These are phyloP conservation scores for Colletotrichum ledebouriae DNA, from an alignment of 2,329 filamentous ascomycete genomes.

Conservation along the genomic window DNA sequence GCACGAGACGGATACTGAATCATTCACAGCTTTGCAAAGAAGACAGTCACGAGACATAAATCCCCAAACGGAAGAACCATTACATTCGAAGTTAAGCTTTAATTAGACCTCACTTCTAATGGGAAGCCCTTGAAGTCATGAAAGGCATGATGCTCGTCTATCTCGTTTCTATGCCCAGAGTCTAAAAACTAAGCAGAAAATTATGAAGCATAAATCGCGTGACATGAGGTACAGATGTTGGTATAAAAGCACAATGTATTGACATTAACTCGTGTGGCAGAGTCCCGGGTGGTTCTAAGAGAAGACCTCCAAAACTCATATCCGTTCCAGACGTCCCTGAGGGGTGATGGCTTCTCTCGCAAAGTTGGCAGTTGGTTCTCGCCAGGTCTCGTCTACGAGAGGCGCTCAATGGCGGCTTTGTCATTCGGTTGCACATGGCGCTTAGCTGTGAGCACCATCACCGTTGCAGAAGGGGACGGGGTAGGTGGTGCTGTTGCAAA, in stretches of 20 bases:
- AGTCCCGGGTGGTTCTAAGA: conserved; percentile 29
- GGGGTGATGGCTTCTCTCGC: conserved; percentile 26
- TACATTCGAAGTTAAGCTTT: no score
- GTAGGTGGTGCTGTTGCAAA: conserved; percentile 53
- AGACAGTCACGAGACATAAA: no score
- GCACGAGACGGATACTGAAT: no score
- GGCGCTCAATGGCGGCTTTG: not conserved
- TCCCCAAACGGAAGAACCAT: no score
- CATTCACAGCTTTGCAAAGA: no score
- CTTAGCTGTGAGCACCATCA: conserved; percentile 45
- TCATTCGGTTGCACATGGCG: not conserved
- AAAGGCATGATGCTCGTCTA: conserved; percentile 17
- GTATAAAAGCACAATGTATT: conserved; percentile 34
- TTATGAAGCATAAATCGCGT: conserved; percentile 30
- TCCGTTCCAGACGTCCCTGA: conserved; percentile 39
- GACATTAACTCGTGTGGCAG: conserved; percentile 35
- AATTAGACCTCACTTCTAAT: not conserved
- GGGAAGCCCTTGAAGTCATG: not conserved
- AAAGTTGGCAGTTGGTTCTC: conserved; percentile 26
- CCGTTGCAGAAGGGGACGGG: conserved; percentile 56
- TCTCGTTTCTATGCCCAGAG: conserved; percentile 5
- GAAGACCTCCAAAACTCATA: conserved; percentile 33
- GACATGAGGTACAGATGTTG: conserved; percentile 17
- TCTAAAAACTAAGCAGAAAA: conserved; percentile 26
- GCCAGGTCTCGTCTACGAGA: not conserved